Evolutionary conservation across 805 yeast genomes (phyloP), one percentile per base, ranked within the genome.

Genomic region (Saccharomycopsis amapae): DNA sequence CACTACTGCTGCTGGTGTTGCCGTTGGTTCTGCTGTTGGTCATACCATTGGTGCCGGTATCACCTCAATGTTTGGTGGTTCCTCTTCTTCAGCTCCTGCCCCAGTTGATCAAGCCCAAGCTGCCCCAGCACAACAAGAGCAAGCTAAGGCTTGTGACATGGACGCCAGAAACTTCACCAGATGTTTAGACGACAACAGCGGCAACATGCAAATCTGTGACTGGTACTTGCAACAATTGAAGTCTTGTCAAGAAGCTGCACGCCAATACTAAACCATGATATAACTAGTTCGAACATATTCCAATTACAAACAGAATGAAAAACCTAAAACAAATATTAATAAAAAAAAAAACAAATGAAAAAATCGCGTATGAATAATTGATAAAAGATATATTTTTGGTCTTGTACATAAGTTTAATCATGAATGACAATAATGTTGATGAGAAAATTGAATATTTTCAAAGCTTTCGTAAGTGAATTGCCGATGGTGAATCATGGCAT

Each of bases 1-100:
- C 33, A 74, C 95, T 40, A 93, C 98, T 40, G 98, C 98, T 46
- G 98, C 97, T 41, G 98, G 98, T 80, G 98, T 93, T 38, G 98
- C 97, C 45, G 97, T 93, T 47, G 98, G 98, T 59, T 86, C 96
- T 43, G 82, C 97, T 51, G 81, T 90, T 45, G 98, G 98, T 52
- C 98, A 93, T 74, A 87, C 97, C 34, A 56, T 90, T 49, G 97
- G 97, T 69, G 95, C 95, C 52, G 97, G 97, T 59, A 70, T 93
- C 58, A 80, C 95, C 42, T 75, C 86, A 42, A 67, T 93, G 76
- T 90, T 90, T 59, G 87, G 95, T 45, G 95, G 95, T 46, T 76
- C 85, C 32, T 71, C 81, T 24, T 64, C 79, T 24, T 65, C 71
- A 25, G 67, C 75, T 38, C 70, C 73, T n/a, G 75, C 69, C 25